Conservation (phyloP, 352 stramenopile species). For the Globisporangium solare region DNA sequence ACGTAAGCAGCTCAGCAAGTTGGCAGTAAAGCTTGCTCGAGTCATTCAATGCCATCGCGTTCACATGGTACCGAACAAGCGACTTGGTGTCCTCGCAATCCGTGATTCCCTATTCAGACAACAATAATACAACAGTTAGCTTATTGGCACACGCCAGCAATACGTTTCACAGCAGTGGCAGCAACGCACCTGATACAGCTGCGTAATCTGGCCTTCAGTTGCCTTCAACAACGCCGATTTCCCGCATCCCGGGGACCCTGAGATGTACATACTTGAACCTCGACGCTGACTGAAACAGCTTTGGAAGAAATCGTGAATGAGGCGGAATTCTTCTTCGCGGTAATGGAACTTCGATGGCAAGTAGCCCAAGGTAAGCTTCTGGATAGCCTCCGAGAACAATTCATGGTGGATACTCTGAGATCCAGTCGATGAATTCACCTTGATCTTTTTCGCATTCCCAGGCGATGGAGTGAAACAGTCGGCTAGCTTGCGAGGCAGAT, state of each 20-base stretch:
- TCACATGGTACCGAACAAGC: conserved; percentile 56
- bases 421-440: conserved; percentile 1
- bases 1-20: conserved; percentile 49
- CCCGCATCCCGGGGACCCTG: conserved; percentile 66
- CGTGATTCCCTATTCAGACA: conserved; percentile 15
- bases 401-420: conserved; percentile 13
- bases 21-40: conserved; percentile 45
- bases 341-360: conserved; percentile 41
- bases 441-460: conserved; percentile 20
- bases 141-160: not conserved
- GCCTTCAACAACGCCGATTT: conserved; percentile 72
- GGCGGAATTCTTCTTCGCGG: conserved; percentile 49
- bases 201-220: conserved; percentile 40
- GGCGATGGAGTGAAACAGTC: conserved; percentile 74
- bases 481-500: conserved; percentile 32
- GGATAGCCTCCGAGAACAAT: conserved; percentile 33
- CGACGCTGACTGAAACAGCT: conserved; percentile 43
- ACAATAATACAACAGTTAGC: not conserved
- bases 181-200: conserved; percentile 43
- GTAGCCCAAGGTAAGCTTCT: conserved; percentile 46
- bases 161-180: not conserved
- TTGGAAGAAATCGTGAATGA: conserved; percentile 56
- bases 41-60: conserved; percentile 65
- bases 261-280: conserved; percentile 74
- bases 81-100: conserved; percentile 21